A percentile compares a stretch with the other conserved stretches of the same genome.
Conservation (phyloP, 768 basidiomycete species). For the Podaxis sp. region DNA sequence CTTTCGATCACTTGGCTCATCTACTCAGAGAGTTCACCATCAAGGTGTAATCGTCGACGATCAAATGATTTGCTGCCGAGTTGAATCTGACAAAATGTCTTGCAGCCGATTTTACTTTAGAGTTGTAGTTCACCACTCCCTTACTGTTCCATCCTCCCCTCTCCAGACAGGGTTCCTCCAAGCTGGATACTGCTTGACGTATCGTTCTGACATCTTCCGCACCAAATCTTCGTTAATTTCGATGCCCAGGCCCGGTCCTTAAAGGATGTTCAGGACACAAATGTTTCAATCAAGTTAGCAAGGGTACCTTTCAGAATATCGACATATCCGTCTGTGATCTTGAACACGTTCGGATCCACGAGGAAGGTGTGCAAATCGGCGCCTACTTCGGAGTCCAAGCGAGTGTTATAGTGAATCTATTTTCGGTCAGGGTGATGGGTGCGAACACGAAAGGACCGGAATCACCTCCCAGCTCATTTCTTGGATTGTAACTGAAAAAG, state of each 20-base stretch:
- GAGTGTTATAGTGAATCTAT: conserved; percentile 60
- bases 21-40: neutral
- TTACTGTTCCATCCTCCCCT: conserved; percentile 47
- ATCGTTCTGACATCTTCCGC: conserved; percentile 26
- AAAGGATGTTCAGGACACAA: neutral
- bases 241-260: conserved; percentile 58
- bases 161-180: conserved; percentile 58
- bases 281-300: neutral
- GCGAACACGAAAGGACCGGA: neutral
- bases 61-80: neutral
- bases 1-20: too few species aligned
- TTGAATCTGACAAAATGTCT: neutral
- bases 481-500: conserved; percentile 47
- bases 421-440: neutral
- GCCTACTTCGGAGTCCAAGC: conserved; percentile 19
- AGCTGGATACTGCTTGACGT: conserved; percentile 32
- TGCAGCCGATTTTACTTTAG: neutral
- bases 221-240: conserved; percentile 57
- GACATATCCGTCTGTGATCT: conserved; percentile 48
- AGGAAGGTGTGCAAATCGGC: conserved; percentile 64
- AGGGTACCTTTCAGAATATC: conserved; percentile 29
- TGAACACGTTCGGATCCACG: conserved; percentile 45
- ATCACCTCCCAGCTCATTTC: conserved; percentile 60
- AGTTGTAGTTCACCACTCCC: conserved; percentile 41
- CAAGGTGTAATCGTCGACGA: too few species aligned